Conservation (phyloP, 169 alveolate species). For the Miamiensis avidus region DNA sequence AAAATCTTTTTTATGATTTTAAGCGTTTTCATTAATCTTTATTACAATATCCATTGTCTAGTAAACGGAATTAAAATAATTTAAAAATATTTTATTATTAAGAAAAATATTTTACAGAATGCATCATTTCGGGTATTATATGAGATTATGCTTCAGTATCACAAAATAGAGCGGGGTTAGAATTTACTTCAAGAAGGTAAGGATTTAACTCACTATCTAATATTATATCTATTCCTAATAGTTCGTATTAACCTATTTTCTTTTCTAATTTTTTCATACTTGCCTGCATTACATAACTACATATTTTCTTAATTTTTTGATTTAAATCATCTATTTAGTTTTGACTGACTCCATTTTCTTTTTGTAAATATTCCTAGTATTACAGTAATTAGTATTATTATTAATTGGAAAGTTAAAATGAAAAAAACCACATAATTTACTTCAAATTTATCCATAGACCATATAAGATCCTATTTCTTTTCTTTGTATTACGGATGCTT, state of each 20-base stretch:
- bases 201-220: slow-evolving; percentile 72
- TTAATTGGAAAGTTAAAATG: background rate
- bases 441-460: slow-evolving; percentile 37
- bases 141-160: slow-evolving; percentile 55
- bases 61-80: background rate
- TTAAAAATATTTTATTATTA: background rate
- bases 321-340: slow-evolving; percentile 41
- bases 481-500: slow-evolving; percentile 58
- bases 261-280: slow-evolving; percentile 48
- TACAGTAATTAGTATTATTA: background rate
- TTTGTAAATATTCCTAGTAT: slow-evolving; percentile 7
- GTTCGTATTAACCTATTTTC: slow-evolving; percentile 73
- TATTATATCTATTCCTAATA: slow-evolving; percentile 81
- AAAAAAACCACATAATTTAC: slow-evolving; percentile 15
- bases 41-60: slow-evolving; percentile 15
- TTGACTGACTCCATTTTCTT: background rate
- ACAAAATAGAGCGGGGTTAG: slow-evolving; percentile 81
- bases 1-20: no score
- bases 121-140: slow-evolving; percentile 56
- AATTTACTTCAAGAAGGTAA: slow-evolving; percentile 78
- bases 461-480: slow-evolving; percentile 49
- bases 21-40: slow-evolving; percentile 2
- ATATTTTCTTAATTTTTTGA: slow-evolving; percentile 43
- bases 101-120: slow-evolving; percentile 8
- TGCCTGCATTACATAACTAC: slow-evolving; percentile 42